These are phyloP conservation scores for Hirschioporus abietinus DNA, from an alignment of 768 basidiomycete species.

Conservation along the genomic window DNA sequence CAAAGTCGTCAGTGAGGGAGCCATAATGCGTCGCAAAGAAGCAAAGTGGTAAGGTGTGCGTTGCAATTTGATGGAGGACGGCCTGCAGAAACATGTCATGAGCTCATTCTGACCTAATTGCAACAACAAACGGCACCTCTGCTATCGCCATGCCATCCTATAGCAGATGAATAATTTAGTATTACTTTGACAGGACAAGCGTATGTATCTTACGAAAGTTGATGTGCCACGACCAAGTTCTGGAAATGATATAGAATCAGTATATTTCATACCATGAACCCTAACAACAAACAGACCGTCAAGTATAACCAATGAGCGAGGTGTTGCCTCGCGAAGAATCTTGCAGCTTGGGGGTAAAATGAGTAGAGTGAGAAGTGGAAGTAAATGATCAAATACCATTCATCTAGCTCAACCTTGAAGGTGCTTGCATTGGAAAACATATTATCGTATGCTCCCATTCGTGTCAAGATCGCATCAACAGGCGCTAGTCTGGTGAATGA, in stretches of 20 bases:
- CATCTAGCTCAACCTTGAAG: constrained; percentile 98
- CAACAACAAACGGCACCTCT: constrained; percentile 38
- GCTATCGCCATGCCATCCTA: constrained; percentile 99
- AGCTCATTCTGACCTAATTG: background rate
- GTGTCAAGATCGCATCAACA: constrained; percentile 86
- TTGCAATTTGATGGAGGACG: constrained; percentile 91
- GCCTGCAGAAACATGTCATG: constrained; percentile 43
- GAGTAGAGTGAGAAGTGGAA: background rate
- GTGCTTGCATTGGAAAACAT: constrained; percentile 94
- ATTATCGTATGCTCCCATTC: constrained; percentile 99
- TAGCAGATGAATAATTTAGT: constrained; percentile 3
- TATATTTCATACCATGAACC: constrained; percentile 4
- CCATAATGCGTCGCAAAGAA: constrained; percentile 99
- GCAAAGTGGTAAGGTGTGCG: constrained; percentile 82
- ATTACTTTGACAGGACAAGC: constrained; percentile 12
- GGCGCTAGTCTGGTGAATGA: constrained; percentile 61
- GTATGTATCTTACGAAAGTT: constrained; percentile 57
- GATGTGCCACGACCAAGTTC: constrained; percentile 95
- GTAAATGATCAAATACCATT: constrained; percentile 56
- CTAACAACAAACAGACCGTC: constrained; percentile 59
- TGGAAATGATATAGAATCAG: constrained; percentile 23
- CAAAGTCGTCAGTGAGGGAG: constrained; percentile 90
- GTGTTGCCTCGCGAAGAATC: constrained; percentile 90
- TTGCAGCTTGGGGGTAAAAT: constrained; percentile 59
- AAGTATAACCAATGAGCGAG: constrained; percentile 88